phyloP scores from a whole-genome alignment of 495 filamentous ascomycete species.

The Friedmanniomyces simplex region DNA sequence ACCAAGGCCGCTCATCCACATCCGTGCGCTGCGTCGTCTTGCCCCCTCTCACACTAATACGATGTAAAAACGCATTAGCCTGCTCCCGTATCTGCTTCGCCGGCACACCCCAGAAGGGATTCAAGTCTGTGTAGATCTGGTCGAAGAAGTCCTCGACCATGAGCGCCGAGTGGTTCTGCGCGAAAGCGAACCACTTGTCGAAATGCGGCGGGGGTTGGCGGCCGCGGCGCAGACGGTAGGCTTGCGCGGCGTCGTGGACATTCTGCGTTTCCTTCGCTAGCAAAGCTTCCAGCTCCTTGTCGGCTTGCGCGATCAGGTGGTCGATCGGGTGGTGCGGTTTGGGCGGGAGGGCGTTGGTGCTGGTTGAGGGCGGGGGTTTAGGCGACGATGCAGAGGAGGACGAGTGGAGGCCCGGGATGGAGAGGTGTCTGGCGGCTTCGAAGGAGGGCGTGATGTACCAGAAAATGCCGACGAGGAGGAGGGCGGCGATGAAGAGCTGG shows the following conservation, averaged over 20 bases:
- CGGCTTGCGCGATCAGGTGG: constrained; percentile 23
- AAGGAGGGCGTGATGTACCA: constrained; percentile 7
- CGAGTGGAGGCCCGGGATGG: constrained; percentile 1
- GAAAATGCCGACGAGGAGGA: not conserved
- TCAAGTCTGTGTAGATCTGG: constrained; percentile 32
- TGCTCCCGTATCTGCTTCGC: constrained; percentile 25
- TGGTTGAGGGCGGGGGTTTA: not conserved
- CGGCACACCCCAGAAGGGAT: constrained; percentile 31
- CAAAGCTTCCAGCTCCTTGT: constrained; percentile 12
- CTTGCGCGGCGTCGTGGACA: constrained; percentile 21
- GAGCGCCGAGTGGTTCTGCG: constrained; percentile 25
- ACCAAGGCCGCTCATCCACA: constrained; percentile 18
- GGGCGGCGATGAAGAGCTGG: constrained; percentile 8
- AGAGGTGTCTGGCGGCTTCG: not conserved
- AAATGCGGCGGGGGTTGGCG: constrained; percentile 33
- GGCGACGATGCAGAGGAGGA: not conserved
- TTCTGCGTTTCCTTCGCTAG: constrained; percentile 25
- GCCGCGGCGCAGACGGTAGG: constrained; percentile 28
- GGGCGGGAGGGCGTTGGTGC: not conserved
- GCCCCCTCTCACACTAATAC: constrained; percentile 27
- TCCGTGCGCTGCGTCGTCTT: constrained; percentile 22
- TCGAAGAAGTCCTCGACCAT: constrained; percentile 34
- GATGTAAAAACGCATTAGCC: constrained; percentile 22
- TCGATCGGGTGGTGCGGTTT: constrained; percentile 29
- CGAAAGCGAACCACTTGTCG: constrained; percentile 29